These are phyloP conservation scores for Gillenia trifoliata DNA, from an alignment of 306 rosid species.

Conservation along the genomic window DNA sequence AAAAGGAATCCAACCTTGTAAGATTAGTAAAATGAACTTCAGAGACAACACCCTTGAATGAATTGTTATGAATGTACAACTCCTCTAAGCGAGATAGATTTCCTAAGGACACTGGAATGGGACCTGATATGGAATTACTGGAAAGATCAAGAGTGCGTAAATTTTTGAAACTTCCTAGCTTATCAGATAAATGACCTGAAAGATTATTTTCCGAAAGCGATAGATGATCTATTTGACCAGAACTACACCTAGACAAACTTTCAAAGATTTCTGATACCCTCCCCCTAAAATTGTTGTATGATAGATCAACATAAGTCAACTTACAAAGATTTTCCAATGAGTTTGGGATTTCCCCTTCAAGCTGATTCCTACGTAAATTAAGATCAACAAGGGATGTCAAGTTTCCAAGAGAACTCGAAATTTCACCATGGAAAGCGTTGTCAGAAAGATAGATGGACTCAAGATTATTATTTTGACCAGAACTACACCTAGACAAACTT, in stretches of 20 bases:
- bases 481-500: not conserved
- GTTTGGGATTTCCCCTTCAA: slow-evolving; percentile 7
- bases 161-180: not conserved
- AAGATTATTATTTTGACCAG: too few relatives aligned
- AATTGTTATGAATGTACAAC: too few relatives aligned
- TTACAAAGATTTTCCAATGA: slow-evolving; percentile 8
- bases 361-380: rapidly evolving
- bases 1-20: too few relatives aligned
- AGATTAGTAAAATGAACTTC: too few relatives aligned
- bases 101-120: not conserved
- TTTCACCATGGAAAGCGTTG: not conserved
- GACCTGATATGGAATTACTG: not conserved
- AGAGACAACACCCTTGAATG: too few relatives aligned
- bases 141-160: not conserved
- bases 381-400: not conserved
- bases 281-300: rapidly evolving
- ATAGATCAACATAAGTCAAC: not conserved
- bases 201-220: rapidly evolving
- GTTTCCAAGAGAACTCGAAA: not conserved
- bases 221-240: not conserved
- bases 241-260: not conserved
- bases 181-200: slow-evolving; percentile 4
- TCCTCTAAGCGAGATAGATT: too few relatives aligned
- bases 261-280: not conserved
- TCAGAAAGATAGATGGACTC: rapidly evolving